Evolutionary conservation across 1,139 yeast species (phyloP), one percentile per base, ranked within the genome.

Genomic region (Blastobotrys proliferans): DNA sequence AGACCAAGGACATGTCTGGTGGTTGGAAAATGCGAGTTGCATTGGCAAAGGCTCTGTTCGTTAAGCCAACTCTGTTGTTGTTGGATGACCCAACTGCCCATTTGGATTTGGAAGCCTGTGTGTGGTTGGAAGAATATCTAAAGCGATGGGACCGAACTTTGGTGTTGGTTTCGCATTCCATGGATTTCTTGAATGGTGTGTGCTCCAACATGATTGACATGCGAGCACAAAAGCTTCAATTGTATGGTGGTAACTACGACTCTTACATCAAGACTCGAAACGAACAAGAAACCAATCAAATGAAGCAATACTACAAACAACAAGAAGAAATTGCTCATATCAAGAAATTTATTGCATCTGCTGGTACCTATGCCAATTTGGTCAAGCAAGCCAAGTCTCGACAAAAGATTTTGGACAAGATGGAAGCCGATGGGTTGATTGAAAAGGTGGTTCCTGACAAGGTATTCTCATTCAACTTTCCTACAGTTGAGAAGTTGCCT

Each of bases 1-100:
- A 81, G 72, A 92, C 98, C 62, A 90, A 87, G 71, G 98, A 92
- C 66, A 92, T 92, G 98, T 87, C 97, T 65, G 99, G 99, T 79
- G 94, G 94, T 57, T 84, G 94, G 94, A 81, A 83, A 72, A 84
- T 84, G 94, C 82, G 94, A 68, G 94, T 84, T 49, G 92, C 94
- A 28, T 74, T 84, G 45, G 87, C 90, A 52, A 83, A 83, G 70
- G 94, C 94, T 5, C 46, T 55, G 28, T 55, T 55, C 45, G 58
- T 55, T 33, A 53, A 53, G 50, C 58, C 58, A 20, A 55, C 58
- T 19, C 41, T 55, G 41, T 44, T 55, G 42, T 35, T 55, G 43
- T 47, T 55, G 21, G 99, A 92, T 74, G 98, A 92, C 68, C 99
- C 99, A 61, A 94, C 99, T 56, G 98, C 98, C 51, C 98, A 92